Evolutionary conservation across 108 stramenopile genomes (phyloP), one percentile per base, ranked within the genome.

Genomic region (Fragilaria crotonensis): DNA sequence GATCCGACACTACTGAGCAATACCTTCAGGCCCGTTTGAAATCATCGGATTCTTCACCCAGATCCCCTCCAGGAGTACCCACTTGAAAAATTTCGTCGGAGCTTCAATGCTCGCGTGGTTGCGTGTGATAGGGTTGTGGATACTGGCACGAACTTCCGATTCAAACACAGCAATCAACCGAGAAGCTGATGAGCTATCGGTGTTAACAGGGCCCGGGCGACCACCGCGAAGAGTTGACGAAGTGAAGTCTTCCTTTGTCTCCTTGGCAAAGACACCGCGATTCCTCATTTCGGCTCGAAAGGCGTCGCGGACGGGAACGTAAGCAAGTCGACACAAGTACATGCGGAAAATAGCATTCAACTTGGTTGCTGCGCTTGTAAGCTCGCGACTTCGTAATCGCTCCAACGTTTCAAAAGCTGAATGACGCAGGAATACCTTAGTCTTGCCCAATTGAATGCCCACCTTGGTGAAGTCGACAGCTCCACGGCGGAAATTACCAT

Each of bases 381-480:
- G 73, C 30, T 63, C 58, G 25, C 61, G 57, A 29, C 71, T 66
- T 48, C 87, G 73, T 52, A 85, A 29, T 22, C 67, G 62, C 67
- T 95, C 95, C 25, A 95, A 81, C 2, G 82, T 66, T 57, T 95
- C 95, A 63, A 93, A 91, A 23, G 90, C 90, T 54, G 84, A 81
- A 30, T 90, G 84, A 22, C 90, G 87, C 26, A 95, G 63, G 60
- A 95, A 95, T 0, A 95, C 90, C 57, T 93, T 93, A 45, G 85
- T 91, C n/a, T 77, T 67, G 19, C 95, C 95, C 3, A 95, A 73
- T 60, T 95, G 95, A 17, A 88, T 47, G 44, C 91, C 91, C 20
- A 85, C 89, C 55, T 87, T 77, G 21, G 89, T 85, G 41, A 85
- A 90, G 81, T 78, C 0, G 81, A 68, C 69, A 91, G 87, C 66